phyloP scores from a whole-genome alignment of 2,329 filamentous ascomycete genomes.

The Colletotrichum kahawae region DNA sequence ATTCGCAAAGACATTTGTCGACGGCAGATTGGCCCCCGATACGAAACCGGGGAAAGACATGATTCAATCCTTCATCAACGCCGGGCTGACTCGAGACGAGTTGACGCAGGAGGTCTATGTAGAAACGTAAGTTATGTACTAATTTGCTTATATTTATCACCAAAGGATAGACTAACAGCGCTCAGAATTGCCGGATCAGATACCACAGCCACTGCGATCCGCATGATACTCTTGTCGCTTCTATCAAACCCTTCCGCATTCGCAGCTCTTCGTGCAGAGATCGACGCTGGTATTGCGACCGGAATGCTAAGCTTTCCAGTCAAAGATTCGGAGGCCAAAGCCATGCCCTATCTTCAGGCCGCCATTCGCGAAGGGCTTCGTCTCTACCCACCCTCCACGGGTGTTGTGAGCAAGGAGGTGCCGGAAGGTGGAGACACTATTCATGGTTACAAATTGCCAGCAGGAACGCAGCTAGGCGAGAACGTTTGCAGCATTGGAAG shows the following conservation, averaged over 20 bases:
- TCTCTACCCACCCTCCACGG: conserved; percentile 52
- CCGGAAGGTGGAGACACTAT: conserved; percentile 43
- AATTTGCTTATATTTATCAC: too few relatives aligned
- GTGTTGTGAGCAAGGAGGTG: conserved; percentile 55
- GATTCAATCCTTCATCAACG: conserved; percentile 34
- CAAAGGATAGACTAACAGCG: not conserved
- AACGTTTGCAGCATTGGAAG: conserved; percentile 42
- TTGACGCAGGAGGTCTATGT: conserved; percentile 30
- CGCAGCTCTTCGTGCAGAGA: conserved; percentile 50
- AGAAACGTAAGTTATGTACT: conserved; percentile 5
- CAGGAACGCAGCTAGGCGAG: conserved; percentile 43
- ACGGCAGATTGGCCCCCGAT: conserved; percentile 29
- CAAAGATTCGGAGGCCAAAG: conserved; percentile 38
- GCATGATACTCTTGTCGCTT: conserved; percentile 55
- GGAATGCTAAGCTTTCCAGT: conserved; percentile 26
- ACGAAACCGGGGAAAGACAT: conserved; percentile 33
- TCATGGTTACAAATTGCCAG: conserved; percentile 38
- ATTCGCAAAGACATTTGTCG: conserved; percentile 32
- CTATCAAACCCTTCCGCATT: conserved; percentile 53
- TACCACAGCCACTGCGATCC: conserved; percentile 38
- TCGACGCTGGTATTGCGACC: conserved; percentile 37
- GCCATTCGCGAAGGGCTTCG: conserved; percentile 58
- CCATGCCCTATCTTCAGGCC: conserved; percentile 51
- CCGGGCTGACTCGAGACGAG: conserved; percentile 30
- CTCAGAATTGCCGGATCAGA: conserved; percentile 38